These are phyloP conservation scores for Collybia sp. DNA, from an alignment of 768 basidiomycete genomes.

Conservation along the genomic window DNA sequence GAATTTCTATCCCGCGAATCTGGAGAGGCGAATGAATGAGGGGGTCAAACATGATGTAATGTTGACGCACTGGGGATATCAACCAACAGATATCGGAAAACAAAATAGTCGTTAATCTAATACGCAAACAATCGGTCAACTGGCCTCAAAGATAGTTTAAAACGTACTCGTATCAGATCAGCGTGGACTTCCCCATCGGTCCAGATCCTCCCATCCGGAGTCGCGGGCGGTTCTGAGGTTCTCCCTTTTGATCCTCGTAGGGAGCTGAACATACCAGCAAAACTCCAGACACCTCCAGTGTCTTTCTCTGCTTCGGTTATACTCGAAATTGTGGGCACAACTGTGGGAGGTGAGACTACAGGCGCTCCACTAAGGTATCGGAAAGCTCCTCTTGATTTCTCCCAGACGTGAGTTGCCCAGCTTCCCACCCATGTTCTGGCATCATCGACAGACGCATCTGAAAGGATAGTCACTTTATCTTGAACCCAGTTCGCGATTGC, in stretches of 20 bases:
- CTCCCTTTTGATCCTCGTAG: conserved; percentile 37
- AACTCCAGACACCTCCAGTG: conserved; percentile 41
- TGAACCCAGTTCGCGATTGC: conserved; percentile 37
- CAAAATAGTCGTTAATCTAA: conserved; percentile 73
- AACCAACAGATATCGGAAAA: conserved; percentile 71
- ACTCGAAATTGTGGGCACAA: conserved; percentile 23
- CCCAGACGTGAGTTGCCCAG: conserved; percentile 32
- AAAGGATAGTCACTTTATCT: conserved; percentile 31
- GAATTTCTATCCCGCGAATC: conserved; percentile 60
- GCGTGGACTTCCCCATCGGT: conserved; percentile 82
- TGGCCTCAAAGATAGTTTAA: conserved; percentile 3
- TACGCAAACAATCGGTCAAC: conserved; percentile 5
- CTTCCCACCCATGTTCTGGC: conserved; percentile 41
- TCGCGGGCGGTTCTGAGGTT: conserved; percentile 20
- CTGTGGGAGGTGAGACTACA: conserved; percentile 28
- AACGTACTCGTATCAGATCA: conserved; percentile 65
- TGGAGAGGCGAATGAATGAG: conserved; percentile 21
- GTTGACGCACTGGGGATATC: conserved; percentile 69
- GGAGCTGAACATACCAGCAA: conserved; percentile 68
- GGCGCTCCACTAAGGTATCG: conserved; percentile 70
- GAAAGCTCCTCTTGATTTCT: conserved; percentile 55
- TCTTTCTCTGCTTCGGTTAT: conserved; percentile 20
- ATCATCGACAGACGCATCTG: conserved; percentile 56
- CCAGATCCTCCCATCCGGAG: conserved; percentile 39
- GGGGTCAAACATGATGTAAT: conserved; percentile 14